These are phyloP conservation scores for Ceratocystis variospora DNA, from an alignment of 2,329 filamentous ascomycete genomes.

Conservation along the genomic window DNA sequence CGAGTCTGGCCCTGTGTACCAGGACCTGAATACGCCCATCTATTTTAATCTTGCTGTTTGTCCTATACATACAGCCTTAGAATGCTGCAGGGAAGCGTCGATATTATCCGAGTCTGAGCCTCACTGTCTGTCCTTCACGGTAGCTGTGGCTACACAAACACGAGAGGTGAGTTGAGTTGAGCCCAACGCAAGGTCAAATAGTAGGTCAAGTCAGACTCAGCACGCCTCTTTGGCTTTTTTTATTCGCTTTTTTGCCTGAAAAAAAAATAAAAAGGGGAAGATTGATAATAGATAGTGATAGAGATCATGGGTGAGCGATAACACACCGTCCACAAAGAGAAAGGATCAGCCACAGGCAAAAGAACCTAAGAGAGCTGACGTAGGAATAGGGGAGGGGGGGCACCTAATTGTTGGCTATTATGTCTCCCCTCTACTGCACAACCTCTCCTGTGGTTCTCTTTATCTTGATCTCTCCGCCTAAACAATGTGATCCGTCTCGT, in stretches of 20 bases:
- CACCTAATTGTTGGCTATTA: neutral
- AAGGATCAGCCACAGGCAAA: neutral
- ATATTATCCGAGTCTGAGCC: neutral
- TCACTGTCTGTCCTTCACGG: neutral
- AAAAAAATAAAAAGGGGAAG: neutral
- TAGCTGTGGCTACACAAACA: neutral
- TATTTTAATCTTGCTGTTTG: neutral
- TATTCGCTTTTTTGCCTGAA: too few species aligned
- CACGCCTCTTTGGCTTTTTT: neutral
- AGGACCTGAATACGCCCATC: neutral
- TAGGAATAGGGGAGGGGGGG: neutral
- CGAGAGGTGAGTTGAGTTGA: neutral
- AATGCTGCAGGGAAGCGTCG: neutral
- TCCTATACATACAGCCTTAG: neutral
- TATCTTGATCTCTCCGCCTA: neutral
- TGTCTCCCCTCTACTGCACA: neutral
- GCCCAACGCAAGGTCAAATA: neutral
- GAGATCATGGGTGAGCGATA: neutral
- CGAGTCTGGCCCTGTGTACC: neutral
- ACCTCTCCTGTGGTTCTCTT: neutral
- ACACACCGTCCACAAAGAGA: neutral
- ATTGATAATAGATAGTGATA: neutral
- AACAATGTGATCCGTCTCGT: conserved; percentile 18
- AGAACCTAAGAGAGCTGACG: neutral
- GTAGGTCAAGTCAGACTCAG: neutral